A percentile compares a stretch with the other conserved stretches of the same genome.
phyloP scores from a whole-genome alignment of 192 early-diverging fungal species.

The Backusella luteola region DNA sequence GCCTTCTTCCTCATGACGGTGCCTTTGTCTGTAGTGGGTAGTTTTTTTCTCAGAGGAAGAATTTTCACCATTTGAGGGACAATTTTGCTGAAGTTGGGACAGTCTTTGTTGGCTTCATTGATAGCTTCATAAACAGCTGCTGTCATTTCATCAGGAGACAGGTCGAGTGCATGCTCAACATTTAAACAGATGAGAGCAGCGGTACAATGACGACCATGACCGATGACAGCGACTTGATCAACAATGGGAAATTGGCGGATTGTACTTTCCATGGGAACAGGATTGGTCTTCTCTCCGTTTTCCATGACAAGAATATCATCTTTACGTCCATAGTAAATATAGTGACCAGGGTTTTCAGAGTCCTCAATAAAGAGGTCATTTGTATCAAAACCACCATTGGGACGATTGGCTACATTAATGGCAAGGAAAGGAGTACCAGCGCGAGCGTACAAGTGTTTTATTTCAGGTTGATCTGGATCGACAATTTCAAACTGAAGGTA shows the following conservation, averaged over 20 bases:
- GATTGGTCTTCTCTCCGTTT: slow-evolving; percentile 40
- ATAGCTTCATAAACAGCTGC: slow-evolving; percentile 3
- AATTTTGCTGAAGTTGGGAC: slow-evolving; percentile 20
- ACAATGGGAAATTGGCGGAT: not conserved
- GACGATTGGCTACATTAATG: not conserved
- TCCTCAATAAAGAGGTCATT: slow-evolving; percentile 18
- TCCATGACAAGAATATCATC: slow-evolving; percentile 21
- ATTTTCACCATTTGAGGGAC: slow-evolving; percentile 30
- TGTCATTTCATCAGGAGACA: not conserved
- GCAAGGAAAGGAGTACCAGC: slow-evolving; percentile 11
- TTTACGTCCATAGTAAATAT: slow-evolving; percentile 14
- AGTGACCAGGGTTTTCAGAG: not conserved
- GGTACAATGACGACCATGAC: slow-evolving; percentile 9
- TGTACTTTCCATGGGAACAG: slow-evolving; percentile 24
- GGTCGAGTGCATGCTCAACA: not conserved
- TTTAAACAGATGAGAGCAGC: slow-evolving; percentile 2
- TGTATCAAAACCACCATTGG: slow-evolving; percentile 22
- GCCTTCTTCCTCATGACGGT: slow-evolving; percentile 22
- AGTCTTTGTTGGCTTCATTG: slow-evolving; percentile 18
- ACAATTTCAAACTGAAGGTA: slow-evolving; percentile 1
- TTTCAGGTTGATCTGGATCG: not conserved
- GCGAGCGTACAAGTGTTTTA: not conserved
- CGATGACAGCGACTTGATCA: slow-evolving; percentile 18
- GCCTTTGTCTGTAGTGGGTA: slow-evolving; percentile 28
- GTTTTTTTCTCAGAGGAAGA: slow-evolving; percentile 7